phyloP scores from a whole-genome alignment of 2,329 filamentous ascomycete genomes.

The Xylariaceae sp. region DNA sequence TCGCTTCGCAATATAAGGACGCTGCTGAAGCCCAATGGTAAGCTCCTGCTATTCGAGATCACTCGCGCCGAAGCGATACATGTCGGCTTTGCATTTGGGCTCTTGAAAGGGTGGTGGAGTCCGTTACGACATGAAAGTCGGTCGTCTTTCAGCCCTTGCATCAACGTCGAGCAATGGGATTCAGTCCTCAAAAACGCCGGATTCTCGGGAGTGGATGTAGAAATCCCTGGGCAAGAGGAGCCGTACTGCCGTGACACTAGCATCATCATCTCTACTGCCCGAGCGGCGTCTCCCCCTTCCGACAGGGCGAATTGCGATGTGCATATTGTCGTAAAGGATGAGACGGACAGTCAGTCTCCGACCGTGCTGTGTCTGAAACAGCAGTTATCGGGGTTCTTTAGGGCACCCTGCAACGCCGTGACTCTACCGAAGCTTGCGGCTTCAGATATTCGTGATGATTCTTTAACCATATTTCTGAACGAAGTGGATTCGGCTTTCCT shows the following conservation, averaged over 20 bases:
- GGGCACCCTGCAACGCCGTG: too few relatives aligned
- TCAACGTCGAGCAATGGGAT: constrained; percentile 1
- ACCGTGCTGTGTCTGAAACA: too few relatives aligned
- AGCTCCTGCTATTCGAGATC: constrained; percentile 6
- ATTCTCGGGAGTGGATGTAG: constrained; percentile 4
- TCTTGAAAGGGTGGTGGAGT: constrained; percentile 8
- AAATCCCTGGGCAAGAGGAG: constrained; percentile 8
- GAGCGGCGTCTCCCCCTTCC: too few relatives aligned
- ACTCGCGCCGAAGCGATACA: not conserved
- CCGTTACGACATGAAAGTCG: not conserved
- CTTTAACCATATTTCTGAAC: too few relatives aligned
- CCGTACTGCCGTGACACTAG: not conserved
- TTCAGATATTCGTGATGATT: too few relatives aligned
- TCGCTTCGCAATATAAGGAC: constrained; percentile 1
- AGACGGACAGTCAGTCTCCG: too few relatives aligned
- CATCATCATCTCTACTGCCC: constrained; percentile 10
- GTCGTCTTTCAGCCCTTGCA: constrained; percentile 1
- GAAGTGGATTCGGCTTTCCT: too few relatives aligned
- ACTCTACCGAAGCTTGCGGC: too few relatives aligned
- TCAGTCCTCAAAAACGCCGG: not conserved
- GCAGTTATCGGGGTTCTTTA: too few relatives aligned
- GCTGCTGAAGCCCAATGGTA: constrained; percentile 7
- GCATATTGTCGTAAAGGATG: too few relatives aligned
- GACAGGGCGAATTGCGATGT: too few relatives aligned
- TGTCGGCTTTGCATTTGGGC: constrained; percentile 8